Base-by-base conservation (phyloP, 192 early-diverging fungal species). In the Backusella liffmaniae region DNA sequence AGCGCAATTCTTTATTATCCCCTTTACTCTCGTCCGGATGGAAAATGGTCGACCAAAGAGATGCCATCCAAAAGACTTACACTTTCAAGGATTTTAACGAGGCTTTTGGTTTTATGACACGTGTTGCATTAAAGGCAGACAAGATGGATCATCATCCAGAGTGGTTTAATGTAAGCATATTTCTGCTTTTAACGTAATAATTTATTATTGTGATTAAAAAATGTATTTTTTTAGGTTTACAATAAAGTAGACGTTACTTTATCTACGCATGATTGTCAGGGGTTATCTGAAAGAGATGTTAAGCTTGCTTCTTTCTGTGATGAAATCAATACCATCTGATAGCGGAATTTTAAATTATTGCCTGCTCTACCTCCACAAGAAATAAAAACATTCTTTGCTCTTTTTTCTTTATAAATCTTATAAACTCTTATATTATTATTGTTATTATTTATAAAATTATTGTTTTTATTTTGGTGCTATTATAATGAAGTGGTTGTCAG, bases 111-210 rank as follows among this genome's bases (percentile, higher is more conserved):
- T 99, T 99, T 84, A 99, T 99, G 98, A 89, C 95, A 10, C 82
- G 91, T 13, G 93, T 98, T 7, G 98, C 96, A 37, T 85, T 97
- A 41, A 85, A 85, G 39, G 96, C 96, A 39, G 98, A 99, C 62
- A 96, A 95, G 82, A 87, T 90, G 80, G 94, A 97, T 76, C 97
- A 99, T 82, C 97, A 99, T 76, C 97, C 97, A 26, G 97, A 98
- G 81, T 95, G 94, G 94, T 94, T 94, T 79, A 95, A 95, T 79
- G 90, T 91, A 85, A 73, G 84, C 80, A 35, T 56, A 49, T 41
- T 10, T 21, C 26, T 53, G 10, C 37, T 46, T 16, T 13, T 5
- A 44, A 4, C 4, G 42, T 16, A 44, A 18, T 67, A 2, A 3
- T 59, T 59, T 23, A 23, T 26, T 26, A 4, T 29, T 26, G 18